Percentiles rank a stretch among this genome's conserved stretches.
These are phyloP conservation scores for Amaranthus hypochondriacus DNA, from an alignment of 148 eudicot genomes.

Conservation along the genomic window DNA sequence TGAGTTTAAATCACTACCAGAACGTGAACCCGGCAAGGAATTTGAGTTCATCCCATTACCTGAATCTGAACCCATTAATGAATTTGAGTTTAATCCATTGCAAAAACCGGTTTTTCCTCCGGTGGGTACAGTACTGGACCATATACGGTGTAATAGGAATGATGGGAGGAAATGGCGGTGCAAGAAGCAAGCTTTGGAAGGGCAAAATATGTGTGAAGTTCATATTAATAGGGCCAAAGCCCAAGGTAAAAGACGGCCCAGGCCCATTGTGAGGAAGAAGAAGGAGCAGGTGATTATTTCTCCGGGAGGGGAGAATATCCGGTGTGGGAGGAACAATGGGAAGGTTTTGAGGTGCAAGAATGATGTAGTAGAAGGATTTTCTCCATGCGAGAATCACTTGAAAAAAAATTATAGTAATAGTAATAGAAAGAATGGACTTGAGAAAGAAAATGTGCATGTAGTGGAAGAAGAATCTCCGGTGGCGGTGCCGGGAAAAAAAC, in stretches of 20 bases:
- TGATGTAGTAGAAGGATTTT: slow-evolving; percentile 4
- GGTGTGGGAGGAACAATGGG: slow-evolving; percentile 11
- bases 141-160: slow-evolving; percentile 22
- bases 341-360: slow-evolving; percentile 21
- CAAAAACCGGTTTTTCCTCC: neutral
- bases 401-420: neutral
- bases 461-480: neutral
- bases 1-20: no score
- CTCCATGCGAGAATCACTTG: slow-evolving; percentile 6
- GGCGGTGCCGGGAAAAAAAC: no score
- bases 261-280: neutral
- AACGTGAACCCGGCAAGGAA: no score
- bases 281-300: neutral
- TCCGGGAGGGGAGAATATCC: neutral
- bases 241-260: neutral
- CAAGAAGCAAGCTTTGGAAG: slow-evolving; percentile 19
- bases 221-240: slow-evolving; percentile 13
- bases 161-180: slow-evolving; percentile 31
- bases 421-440: neutral
- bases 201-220: slow-evolving; percentile 20
- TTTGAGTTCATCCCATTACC: slow-evolving; percentile 6
- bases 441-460: neutral
- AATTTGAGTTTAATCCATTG: neutral
- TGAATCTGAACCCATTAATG: slow-evolving; percentile 18
- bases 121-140: slow-evolving; percentile 16